Percentiles rank a stretch among this genome's conserved stretches.
These are phyloP conservation scores for Carex littledalei DNA, from an alignment of 176 grass and related monocot species.

Conservation along the genomic window DNA sequence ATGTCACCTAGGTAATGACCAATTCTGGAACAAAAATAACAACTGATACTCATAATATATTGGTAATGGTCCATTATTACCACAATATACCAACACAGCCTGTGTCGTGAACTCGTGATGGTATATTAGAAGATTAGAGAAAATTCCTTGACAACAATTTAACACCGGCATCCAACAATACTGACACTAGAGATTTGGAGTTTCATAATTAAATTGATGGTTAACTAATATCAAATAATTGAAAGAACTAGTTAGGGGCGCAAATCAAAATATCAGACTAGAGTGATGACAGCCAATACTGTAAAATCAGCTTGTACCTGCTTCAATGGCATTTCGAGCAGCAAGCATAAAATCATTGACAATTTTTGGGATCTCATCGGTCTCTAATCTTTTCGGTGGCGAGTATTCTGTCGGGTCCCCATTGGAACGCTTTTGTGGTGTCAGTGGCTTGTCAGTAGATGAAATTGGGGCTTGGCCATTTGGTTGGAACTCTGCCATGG, in stretches of 20 bases:
- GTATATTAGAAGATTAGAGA: background rate
- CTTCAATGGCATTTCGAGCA: constrained; percentile 51
- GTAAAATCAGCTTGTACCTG: constrained; percentile 34
- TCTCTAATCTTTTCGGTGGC: constrained; percentile 32
- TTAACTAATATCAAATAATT: background rate
- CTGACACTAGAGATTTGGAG: background rate
- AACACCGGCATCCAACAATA: background rate
- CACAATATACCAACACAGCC: background rate
- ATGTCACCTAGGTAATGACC: background rate
- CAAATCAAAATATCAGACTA: background rate
- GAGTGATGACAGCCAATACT: background rate
- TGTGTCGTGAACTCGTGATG: background rate
- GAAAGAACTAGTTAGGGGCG: background rate
- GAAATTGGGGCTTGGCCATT: constrained; percentile 47
- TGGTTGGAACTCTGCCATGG: constrained; percentile 40
- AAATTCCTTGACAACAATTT: background rate
- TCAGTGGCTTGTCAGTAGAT: constrained; percentile 40
- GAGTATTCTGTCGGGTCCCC: constrained; percentile 26
- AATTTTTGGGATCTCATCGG: constrained; percentile 40
- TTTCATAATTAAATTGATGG: background rate
- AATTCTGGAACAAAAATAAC: background rate
- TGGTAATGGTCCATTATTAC: background rate
- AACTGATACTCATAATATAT: background rate
- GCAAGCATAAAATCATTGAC: constrained; percentile 45
- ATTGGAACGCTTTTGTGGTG: background rate